Base-by-base conservation (phyloP, 352 stramenopile genomes). In the Phytophthora ramorum region DNA sequence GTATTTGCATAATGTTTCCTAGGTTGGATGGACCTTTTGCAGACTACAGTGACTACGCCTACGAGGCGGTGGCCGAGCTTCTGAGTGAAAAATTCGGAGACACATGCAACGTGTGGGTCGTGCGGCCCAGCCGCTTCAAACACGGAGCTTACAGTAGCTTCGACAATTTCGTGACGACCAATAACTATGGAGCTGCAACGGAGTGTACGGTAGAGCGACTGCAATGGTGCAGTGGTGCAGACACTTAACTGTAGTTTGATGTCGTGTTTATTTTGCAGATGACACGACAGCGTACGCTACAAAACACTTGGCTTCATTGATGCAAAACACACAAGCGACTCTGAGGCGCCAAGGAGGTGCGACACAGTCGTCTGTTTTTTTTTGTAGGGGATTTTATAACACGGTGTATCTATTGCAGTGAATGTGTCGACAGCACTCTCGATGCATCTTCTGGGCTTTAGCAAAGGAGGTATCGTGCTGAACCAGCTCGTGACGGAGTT, bases 401-500 rank as follows among this genome's bases (percentile, higher is more conserved):
- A 10, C 51, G 41, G 13, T 46, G 14, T n/a, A 55, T 8, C 24
- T 48, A 48, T 14, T 54, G 4, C 55, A 84, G 77, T 83, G 19
- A 66, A 66, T 6, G 45, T 89, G 24, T 83, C 77, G 20, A 83
- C 68, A 4, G 57, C 75, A 3, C 72, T 90, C 16, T 81, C 79
- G 4, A 74, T 92, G 13, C 79, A 90, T 50, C 63, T 92, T 7
- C 49, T 90, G 12, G 83, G 83, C 4, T 92, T 92, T 47, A 92
- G 83, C 71, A 89, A 89, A 58, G 83, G 83, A 4, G 81, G 78
- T 16, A 69, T 83, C 24, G 83, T 92, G 24, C 58, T 92, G 17
- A 92, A 90, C 48, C 83, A 92, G 54, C 63, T 92, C n/a, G 73
- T 86, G 35, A 87, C 83, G 4, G 83, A 92, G 47, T 64, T 90